phyloP scores from a whole-genome alignment of 2,329 filamentous ascomycete genomes.

The Neurospora crassa region DNA sequence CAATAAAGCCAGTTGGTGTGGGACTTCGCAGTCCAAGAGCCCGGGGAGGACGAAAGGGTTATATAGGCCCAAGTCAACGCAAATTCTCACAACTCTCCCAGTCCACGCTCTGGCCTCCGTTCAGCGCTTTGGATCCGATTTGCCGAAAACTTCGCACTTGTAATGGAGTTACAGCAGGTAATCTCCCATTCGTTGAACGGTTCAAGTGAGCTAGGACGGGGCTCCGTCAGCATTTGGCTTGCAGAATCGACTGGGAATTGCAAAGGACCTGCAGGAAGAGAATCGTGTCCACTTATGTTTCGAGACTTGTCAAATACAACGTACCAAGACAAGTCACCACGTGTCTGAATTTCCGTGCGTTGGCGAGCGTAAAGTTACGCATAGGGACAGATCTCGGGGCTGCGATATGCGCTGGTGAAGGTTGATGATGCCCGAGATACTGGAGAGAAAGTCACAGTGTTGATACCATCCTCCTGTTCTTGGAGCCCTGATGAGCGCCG shows the following conservation, averaged over 20 bases:
- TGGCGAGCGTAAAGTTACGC: neutral
- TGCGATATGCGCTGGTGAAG: neutral
- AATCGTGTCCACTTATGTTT: neutral
- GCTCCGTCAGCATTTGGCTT: neutral
- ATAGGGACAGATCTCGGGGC: neutral
- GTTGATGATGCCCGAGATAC: neutral
- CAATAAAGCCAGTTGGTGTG: neutral
- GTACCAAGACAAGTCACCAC: neutral
- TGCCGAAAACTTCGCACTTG: neutral
- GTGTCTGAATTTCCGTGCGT: neutral
- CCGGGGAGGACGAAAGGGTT: neutral
- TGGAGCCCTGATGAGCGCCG: neutral
- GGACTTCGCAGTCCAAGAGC: neutral
- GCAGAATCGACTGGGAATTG: neutral
- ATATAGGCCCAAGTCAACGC: slow-evolving; percentile 3
- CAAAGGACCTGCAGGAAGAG: neutral
- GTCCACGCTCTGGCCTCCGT: neutral
- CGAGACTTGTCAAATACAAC: neutral
- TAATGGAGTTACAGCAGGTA: neutral
- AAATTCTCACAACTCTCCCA: neutral
- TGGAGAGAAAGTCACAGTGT: neutral
- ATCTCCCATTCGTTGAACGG: neutral
- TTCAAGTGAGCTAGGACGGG: neutral
- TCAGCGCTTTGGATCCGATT: neutral
- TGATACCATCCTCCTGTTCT: neutral